Evolutionary conservation across 2,329 filamentous ascomycete genomes (phyloP), one percentile per base, ranked within the genome.

Genomic region (Byssoonygena ceratinophila): DNA sequence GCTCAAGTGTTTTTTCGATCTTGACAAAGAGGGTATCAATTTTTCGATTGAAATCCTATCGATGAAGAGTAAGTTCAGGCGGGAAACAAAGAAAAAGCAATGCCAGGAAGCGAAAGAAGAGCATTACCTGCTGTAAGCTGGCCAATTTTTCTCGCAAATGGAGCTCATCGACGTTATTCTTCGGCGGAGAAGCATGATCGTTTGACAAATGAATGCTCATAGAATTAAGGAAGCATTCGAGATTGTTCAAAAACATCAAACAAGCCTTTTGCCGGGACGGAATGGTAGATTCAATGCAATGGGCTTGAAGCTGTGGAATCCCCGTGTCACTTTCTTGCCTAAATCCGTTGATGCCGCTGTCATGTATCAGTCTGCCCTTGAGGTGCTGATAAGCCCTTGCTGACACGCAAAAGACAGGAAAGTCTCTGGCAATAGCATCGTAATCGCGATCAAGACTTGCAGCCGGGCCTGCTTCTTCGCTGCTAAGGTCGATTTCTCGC

Each of bases 341-440:
- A 60, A 83, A 85, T 0, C 80, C 80, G 11, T 71, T 65, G 9
- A 66, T 58, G 1, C 69, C 65, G 8, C n/a, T 16, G 50, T 84
- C 80, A 40, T 76, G 75, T 49, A 68, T 62, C 7, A 83, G 60
- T 2, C 77, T 71, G 1, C 76, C 78, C 36, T 71, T 68, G n/a
- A 84, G 64, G 58, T 80, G 79, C 58, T 85, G 80, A 51, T 82
- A 85, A 0, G 76, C 80, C 41, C 76, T 69, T 44, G 76, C 78
- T 53, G 78, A 81, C 14, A 84, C 77, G 55, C 81, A 84, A 59
- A 83, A 85, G 1, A 85, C 80, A 0, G 80, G 76, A 0, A 85
- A 71, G 7, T 63, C 63, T 0, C n/a, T n/a, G n/a, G 77, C 79
- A 6, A 83, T 72, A 40, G 78, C 64, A 0, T 78, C 72, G 49